Evolutionary conservation across 2,329 filamentous ascomycete species (phyloP).

Genomic region (Verticillium tricorpus): DNA sequence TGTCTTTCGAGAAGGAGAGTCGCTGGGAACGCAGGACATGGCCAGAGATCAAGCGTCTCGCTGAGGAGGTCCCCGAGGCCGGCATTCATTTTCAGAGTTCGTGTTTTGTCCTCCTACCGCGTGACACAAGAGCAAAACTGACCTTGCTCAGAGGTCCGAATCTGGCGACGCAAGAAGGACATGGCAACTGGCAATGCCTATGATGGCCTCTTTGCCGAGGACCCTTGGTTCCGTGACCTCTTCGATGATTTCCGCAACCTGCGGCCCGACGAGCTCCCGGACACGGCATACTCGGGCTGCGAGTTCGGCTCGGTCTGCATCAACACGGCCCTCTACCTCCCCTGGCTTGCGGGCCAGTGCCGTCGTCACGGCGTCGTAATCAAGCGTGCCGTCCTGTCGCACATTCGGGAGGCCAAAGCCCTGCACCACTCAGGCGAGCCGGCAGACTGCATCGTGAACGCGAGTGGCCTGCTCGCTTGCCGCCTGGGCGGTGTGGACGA

Average conservation of each 20-base stretch:
- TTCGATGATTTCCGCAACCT: constrained; percentile 67
- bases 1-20: constrained; percentile 27
- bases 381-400: constrained; percentile 45
- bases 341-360: constrained; percentile 65
- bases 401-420: constrained; percentile 55
- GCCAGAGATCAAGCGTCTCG: constrained; percentile 50
- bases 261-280: constrained; percentile 50
- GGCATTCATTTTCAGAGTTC: constrained; percentile 68
- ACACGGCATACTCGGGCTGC: constrained; percentile 52
- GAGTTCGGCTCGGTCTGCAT: constrained; percentile 67
- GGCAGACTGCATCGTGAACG: constrained; percentile 66
- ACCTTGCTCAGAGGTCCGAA: constrained; percentile 28
- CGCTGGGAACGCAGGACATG: constrained; percentile 56
- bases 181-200: constrained; percentile 59
- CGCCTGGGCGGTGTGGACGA: constrained; percentile 66
- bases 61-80: constrained; percentile 61
- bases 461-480: constrained; percentile 62
- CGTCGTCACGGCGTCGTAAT: constrained; percentile 55
- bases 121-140: background rate
- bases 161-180: constrained; percentile 55
- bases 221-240: constrained; percentile 72
- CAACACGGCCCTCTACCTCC: constrained; percentile 68
- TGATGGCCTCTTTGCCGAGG: constrained; percentile 57
- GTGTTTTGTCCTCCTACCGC: constrained; percentile 41
- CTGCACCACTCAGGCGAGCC: constrained; percentile 52